Evolutionary conservation across 2,329 filamentous ascomycete genomes (phyloP).

Genomic region (Myriosclerotinia scirpicola): DNA sequence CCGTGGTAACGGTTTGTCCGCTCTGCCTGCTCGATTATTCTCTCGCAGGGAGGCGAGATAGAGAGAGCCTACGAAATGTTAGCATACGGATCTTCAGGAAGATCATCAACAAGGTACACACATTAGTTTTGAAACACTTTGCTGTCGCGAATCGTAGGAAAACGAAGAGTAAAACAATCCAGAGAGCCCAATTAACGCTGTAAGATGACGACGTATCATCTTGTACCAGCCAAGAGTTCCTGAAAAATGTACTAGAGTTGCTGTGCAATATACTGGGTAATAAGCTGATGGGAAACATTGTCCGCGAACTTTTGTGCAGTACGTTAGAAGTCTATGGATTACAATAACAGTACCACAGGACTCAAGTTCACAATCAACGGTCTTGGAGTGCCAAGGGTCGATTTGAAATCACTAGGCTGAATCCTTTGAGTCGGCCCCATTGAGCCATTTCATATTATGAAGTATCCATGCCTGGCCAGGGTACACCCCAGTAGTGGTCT

Average conservation of each 20-base stretch:
- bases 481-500: too few species aligned
- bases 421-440: too few species aligned
- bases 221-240: not conserved
- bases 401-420: not conserved
- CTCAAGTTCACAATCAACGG: not conserved
- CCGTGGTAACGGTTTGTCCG: slow-evolving; percentile 2
- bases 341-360: not conserved
- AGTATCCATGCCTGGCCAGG: too few species aligned
- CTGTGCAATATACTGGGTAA: not conserved
- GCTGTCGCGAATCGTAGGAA: not conserved
- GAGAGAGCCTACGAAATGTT: not conserved
- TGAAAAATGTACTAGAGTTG: not conserved
- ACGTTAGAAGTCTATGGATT: not conserved
- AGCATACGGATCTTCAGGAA: not conserved
- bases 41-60: slow-evolving; percentile 15
- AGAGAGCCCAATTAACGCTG: not conserved
- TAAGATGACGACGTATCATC: not conserved
- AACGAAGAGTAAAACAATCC: not conserved
- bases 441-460: too few species aligned
- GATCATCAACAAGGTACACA: not conserved
- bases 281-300: not conserved
- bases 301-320: not conserved
- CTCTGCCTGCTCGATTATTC: slow-evolving; percentile 15
- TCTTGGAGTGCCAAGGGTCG: not conserved
- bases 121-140: not conserved